phyloP scores from a whole-genome alignment of 495 filamentous ascomycete species.

The Penicillium taxi region DNA sequence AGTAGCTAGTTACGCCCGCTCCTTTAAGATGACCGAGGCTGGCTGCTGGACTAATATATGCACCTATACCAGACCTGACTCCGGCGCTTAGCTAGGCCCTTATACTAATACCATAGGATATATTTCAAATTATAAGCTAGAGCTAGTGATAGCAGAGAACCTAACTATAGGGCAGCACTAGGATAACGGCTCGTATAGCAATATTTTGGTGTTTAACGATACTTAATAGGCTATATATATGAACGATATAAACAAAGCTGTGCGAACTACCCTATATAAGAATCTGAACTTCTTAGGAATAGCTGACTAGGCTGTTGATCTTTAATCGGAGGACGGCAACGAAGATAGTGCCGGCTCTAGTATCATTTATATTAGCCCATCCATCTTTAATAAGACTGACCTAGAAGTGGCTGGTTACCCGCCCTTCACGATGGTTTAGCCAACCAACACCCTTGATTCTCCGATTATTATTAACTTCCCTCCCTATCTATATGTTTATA shows the following conservation, averaged over 20 bases:
- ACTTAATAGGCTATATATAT: conserved; percentile 40
- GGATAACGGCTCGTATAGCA: conserved; percentile 16
- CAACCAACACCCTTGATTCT: no score
- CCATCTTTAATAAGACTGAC: no score
- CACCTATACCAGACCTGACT: background rate
- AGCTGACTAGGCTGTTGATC: conserved; percentile 36
- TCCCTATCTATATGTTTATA: no score
- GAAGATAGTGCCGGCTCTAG: no score
- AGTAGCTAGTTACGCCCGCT: conserved; percentile 2
- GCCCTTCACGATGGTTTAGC: no score
- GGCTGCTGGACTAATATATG: conserved; percentile 4
- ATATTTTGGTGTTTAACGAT: conserved; percentile 37
- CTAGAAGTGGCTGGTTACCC: no score
- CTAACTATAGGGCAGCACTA: background rate
- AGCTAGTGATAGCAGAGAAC: conserved; percentile 4
- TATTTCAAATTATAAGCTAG: conserved; percentile 13
- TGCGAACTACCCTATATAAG: conserved; percentile 15
- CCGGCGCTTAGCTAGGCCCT: conserved; percentile 2
- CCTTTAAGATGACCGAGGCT: background rate
- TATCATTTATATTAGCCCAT: no score
- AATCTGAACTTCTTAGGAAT: conserved; percentile 26
- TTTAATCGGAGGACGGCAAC: no score
- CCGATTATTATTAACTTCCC: no score
- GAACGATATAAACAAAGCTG: conserved; percentile 18
- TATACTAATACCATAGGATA: conserved; percentile 22